These are phyloP conservation scores for Fusarium denticulatum DNA, from an alignment of 2,329 filamentous ascomycete genomes.

Conservation along the genomic window DNA sequence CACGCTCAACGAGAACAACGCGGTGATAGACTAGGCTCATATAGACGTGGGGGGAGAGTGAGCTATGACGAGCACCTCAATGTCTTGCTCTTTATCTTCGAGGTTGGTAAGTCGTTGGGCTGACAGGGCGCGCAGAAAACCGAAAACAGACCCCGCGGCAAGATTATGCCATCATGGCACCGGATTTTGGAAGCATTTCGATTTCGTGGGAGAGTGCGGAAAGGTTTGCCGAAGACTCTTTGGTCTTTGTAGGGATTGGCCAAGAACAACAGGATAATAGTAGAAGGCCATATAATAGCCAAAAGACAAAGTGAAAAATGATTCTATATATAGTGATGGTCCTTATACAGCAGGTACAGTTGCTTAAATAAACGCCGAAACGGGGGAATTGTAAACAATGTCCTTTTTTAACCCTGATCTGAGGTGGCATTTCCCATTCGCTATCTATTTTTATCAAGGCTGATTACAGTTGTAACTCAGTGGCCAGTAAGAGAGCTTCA, in stretches of 20 bases:
- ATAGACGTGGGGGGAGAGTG: slow-evolving; percentile 48
- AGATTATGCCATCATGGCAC: background rate
- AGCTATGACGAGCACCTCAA: slow-evolving; percentile 46
- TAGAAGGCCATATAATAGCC: background rate
- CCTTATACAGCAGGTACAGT: background rate
- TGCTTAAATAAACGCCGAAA: background rate
- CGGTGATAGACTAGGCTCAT: slow-evolving; percentile 43
- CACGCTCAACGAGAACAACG: slow-evolving; percentile 45
- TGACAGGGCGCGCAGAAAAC: slow-evolving; percentile 15
- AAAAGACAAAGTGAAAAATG: accelerated
- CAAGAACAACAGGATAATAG: background rate
- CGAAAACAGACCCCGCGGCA: background rate
- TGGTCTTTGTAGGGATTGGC: slow-evolving; percentile 1
- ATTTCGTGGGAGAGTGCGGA: background rate
- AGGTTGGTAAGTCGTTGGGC: slow-evolving; percentile 16
- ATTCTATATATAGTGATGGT: accelerated
- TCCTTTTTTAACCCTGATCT: too few species aligned
- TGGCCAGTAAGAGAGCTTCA: background rate
- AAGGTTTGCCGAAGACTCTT: slow-evolving; percentile 8
- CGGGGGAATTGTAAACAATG: background rate
- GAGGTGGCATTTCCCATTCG: background rate
- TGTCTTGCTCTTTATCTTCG: background rate
- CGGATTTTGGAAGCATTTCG: slow-evolving; percentile 1
- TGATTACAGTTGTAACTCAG: background rate
- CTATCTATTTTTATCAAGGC: background rate